Base-by-base conservation (phyloP, 257 asterid genomes). In the Nicotiana paniculata region DNA sequence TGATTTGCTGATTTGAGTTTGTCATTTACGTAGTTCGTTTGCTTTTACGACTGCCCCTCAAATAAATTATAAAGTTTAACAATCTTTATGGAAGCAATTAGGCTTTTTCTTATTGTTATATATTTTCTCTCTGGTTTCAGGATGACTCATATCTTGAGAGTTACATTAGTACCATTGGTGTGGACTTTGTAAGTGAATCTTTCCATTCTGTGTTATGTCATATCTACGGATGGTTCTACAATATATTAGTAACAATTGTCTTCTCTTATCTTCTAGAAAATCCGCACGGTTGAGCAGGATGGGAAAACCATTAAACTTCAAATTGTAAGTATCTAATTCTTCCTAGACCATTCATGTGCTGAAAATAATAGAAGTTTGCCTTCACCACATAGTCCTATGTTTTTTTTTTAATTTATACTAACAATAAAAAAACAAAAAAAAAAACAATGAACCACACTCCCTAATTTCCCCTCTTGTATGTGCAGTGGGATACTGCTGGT, bases 401-500 rank as follows among this genome's bases (percentile, higher is more conserved):
- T 43, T 62, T 74, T 37, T 5, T 37, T 37, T 5, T 37, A 37
- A 37, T 5, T 5, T n/a, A 5, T 17, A 67, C n/a, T 68, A 6
- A 32, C 30, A 32, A 32, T 0, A 32, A 3, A 32, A 32, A 30
- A 28, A 28, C 53, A 13, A 43, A 28, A 70, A 53, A 2, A 63
- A 9, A 64, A 11, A 12, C 4, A 5, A 12, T 3, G 18, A 26
- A 15, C 33, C 54, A 39, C 53, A 17, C 35, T 4, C 46, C 9
- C 43, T 63, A 24, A n/a, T 48, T 54, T 37, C n/a, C 48, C 4
- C 39, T 55, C 9, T 81, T 1, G 12, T 81, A 10, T 53, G 26
- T 86, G 82, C 86, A 94, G 98, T 94, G 98, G 98, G 98, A 94
- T 81, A 94, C 98, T 81, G 98, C 98, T 79, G 98, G 98, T 67